Evolutionary conservation across 495 filamentous ascomycete genomes (phyloP).

Genomic region (Aspergillus steynii): DNA sequence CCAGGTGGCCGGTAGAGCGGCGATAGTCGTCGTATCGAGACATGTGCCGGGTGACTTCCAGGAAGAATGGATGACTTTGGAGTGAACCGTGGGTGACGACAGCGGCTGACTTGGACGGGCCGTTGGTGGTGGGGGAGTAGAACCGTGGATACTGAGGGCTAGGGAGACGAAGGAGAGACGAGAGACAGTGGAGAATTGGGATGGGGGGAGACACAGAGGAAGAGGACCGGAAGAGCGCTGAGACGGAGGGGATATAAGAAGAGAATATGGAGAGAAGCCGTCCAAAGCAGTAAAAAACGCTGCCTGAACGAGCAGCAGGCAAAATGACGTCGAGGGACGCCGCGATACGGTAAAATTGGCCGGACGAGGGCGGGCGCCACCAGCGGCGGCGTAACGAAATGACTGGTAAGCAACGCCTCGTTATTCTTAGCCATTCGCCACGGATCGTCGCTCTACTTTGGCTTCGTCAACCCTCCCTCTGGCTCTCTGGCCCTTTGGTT

Average conservation of each 20-base stretch:
- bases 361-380: neutral
- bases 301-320: neutral
- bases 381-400: neutral
- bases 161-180: neutral
- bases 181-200: neutral
- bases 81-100: conserved; percentile 32
- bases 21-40: conserved; percentile 50
- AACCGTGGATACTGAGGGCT: conserved; percentile 11
- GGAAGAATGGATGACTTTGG: conserved; percentile 12
- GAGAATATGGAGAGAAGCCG: neutral
- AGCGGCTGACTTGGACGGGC: conserved; percentile 27
- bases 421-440: neutral
- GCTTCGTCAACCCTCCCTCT: neutral
- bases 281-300: neutral
- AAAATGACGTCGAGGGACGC: neutral
- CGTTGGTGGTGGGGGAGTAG: conserved; percentile 16
- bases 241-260: neutral
- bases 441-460: neutral
- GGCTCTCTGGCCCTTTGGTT: neutral
- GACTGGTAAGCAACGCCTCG: conserved; percentile 1
- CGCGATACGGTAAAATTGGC: neutral
- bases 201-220: neutral
- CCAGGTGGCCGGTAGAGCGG: conserved; percentile 40
- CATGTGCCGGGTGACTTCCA: conserved; percentile 31
- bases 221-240: neutral